Conservation (phyloP, 2,329 filamentous ascomycete genomes). For the Ophiostoma fasciatum region DNA sequence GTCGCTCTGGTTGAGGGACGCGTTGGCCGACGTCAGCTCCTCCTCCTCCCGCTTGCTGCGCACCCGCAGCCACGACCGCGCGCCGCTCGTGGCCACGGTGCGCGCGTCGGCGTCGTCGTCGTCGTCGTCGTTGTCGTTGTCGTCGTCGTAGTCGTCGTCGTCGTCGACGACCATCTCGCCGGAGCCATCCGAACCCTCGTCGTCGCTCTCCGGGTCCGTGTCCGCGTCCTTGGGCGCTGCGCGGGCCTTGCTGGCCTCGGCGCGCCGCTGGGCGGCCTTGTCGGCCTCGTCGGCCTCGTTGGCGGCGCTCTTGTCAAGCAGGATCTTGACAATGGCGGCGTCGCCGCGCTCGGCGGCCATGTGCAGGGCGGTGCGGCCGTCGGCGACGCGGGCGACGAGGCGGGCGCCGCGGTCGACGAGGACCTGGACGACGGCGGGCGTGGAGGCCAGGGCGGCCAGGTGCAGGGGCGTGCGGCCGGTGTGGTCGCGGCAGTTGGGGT, state of each 20-base stretch:
- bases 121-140: slow-evolving; percentile 27
- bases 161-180: slow-evolving; percentile 29
- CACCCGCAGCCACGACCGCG: too few species aligned
- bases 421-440: slow-evolving; percentile 52
- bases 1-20: slow-evolving; percentile 38
- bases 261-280: slow-evolving; percentile 34
- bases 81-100: too few species aligned
- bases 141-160: slow-evolving; percentile 36
- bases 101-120: background rate
- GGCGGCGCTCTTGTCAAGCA: slow-evolving; percentile 58
- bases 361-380: slow-evolving; percentile 72
- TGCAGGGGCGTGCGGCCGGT: slow-evolving; percentile 69
- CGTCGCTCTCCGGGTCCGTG: slow-evolving; percentile 1
- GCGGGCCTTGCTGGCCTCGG: slow-evolving; percentile 32
- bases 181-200: slow-evolving; percentile 22
- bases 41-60: too few species aligned
- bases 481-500: slow-evolving; percentile 62
- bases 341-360: slow-evolving; percentile 59
- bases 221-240: slow-evolving; percentile 14
- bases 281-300: slow-evolving; percentile 57
- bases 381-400: slow-evolving; percentile 58
- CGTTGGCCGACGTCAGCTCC: slow-evolving; percentile 17
- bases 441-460: slow-evolving; percentile 55
- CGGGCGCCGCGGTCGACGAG: slow-evolving; percentile 60
- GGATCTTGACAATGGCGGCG: slow-evolving; percentile 51